These are phyloP conservation scores for Neofusicoccum sp. DNA, from an alignment of 2,329 filamentous ascomycete species.

Conservation along the genomic window DNA sequence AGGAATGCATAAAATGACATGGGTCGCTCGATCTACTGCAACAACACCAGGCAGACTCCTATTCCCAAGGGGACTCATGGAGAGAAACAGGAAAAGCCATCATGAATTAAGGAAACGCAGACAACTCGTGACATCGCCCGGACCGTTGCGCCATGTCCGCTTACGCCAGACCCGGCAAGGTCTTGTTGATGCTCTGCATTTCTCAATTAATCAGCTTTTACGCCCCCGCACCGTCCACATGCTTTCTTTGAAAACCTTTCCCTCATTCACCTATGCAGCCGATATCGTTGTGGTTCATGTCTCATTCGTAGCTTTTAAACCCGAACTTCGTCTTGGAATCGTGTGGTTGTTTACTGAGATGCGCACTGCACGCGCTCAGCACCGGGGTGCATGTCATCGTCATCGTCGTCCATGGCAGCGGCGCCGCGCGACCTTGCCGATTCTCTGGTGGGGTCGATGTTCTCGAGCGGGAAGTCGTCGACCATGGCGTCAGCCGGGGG, in stretches of 20 bases:
- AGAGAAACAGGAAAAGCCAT: constrained; percentile 11
- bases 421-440: constrained; percentile 68
- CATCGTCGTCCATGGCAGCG: constrained; percentile 65
- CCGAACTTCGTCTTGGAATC: constrained; percentile 1
- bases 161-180: background rate
- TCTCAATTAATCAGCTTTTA: constrained; percentile 21
- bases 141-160: background rate
- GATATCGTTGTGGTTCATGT: constrained; percentile 18
- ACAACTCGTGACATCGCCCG: background rate
- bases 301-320: constrained; percentile 16
- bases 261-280: constrained; percentile 14
- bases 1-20: constrained; percentile 12
- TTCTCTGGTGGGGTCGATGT: constrained; percentile 70
- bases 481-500: constrained; percentile 87
- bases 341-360: constrained; percentile 68
- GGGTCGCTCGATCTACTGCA: constrained; percentile 19
- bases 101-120: constrained; percentile 19
- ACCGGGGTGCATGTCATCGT: constrained; percentile 61
- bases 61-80: background rate
- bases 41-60: constrained; percentile 17
- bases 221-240: constrained; percentile 10
- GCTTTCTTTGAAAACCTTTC: constrained; percentile 6
- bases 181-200: background rate
- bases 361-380: constrained; percentile 84
- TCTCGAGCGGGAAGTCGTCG: constrained; percentile 84